Evolutionary conservation across 1,284 basidiomycete genomes (phyloP), one percentile per base, ranked within the genome.

Genomic region (Apiotrichum domesticum): DNA sequence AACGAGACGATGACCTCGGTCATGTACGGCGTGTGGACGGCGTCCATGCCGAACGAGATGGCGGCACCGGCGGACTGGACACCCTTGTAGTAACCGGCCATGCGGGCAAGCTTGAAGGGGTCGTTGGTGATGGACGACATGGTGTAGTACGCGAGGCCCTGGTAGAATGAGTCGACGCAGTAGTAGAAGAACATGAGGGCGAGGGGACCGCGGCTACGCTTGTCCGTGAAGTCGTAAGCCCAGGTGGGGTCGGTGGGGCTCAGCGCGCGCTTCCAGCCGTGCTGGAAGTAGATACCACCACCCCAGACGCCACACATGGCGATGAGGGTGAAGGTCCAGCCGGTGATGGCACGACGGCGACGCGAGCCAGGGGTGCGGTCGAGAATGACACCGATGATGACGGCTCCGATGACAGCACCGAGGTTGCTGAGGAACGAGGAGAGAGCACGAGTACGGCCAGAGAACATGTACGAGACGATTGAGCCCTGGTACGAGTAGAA

Each of bases 31-130:
- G 71, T 71, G 49, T 61, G 51, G 39, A 78, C 76, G 4, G 80
- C 80, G 66, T 81, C 80, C 79, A 81, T 80, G 34, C 78, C 80
- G 63, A 78, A 81, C 33, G 74, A 76, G 72, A 80, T 40, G 73
- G 68, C 79, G 6, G 70, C 56, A 32, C 79, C 80, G 51, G 72
- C 72, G 9, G 66, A 69, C 57, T 74, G 72, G 34, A 74, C 61
- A 37, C 68, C 74, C 62, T 75, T 77, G 71, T 76, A 75, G 56
- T 72, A 69, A 11, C 76, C 77, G 34, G 71, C 67, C 57, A 75
- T 63, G 34, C 74, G 70, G n/a, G 76, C 75, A 35, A 77, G 68
- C 46, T 53, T 56, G 66, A 68, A 70, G 9, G 69, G 62, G 63
- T 69, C 63, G 62, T 69, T 70, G 54, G 63, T 57, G 48, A 69